Percentiles rank a stretch among this genome's conserved stretches.
Evolutionary conservation across 2,329 filamentous ascomycete genomes (phyloP).

Genomic region (Penicillium hesseltinei): DNA sequence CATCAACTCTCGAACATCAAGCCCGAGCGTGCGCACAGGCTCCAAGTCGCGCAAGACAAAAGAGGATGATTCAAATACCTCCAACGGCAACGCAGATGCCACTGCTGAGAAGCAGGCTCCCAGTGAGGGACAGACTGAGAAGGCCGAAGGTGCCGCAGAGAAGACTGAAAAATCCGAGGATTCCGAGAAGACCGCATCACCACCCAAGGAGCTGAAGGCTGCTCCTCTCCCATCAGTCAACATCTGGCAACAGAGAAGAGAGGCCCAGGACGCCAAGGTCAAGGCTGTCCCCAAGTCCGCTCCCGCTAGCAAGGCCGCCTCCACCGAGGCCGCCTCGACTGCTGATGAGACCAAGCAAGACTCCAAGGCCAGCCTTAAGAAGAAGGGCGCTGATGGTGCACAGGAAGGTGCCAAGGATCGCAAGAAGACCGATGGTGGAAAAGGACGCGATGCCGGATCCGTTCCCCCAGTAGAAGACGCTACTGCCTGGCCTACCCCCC

Average conservation of each 20-base stretch:
- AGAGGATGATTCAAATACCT: slow-evolving; percentile 61
- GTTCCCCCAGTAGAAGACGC: slow-evolving; percentile 72
- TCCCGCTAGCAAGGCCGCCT: slow-evolving; percentile 20
- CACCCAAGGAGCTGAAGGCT: slow-evolving; percentile 66
- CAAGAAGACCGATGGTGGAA: slow-evolving; percentile 42
- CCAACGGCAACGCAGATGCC: slow-evolving; percentile 60
- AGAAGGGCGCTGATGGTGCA: slow-evolving; percentile 37
- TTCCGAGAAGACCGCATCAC: slow-evolving; percentile 54
- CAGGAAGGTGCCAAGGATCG: slow-evolving; percentile 34
- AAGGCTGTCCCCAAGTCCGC: slow-evolving; percentile 40
- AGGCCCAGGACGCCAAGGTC: slow-evolving; percentile 57
- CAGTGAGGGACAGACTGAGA: slow-evolving; percentile 36
- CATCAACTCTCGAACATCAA: slow-evolving; percentile 45
- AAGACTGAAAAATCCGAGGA: slow-evolving; percentile 48
- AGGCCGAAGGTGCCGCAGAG: slow-evolving; percentile 57
- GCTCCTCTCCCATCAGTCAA: slow-evolving; percentile 83
- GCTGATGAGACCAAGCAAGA: slow-evolving; percentile 42
- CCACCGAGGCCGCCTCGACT: slow-evolving; percentile 30
- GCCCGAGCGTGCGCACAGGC: slow-evolving; percentile 53
- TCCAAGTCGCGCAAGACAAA: slow-evolving; percentile 55
- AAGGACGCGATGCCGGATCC: slow-evolving; percentile 39
- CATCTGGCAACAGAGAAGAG: slow-evolving; percentile 77
- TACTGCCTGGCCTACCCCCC: slow-evolving; percentile 84
- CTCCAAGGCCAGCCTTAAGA: slow-evolving; percentile 41
- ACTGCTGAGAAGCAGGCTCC: slow-evolving; percentile 55